Evolutionary conservation across 768 basidiomycete species (phyloP).

Genomic region (Xerocomellus intermedius): DNA sequence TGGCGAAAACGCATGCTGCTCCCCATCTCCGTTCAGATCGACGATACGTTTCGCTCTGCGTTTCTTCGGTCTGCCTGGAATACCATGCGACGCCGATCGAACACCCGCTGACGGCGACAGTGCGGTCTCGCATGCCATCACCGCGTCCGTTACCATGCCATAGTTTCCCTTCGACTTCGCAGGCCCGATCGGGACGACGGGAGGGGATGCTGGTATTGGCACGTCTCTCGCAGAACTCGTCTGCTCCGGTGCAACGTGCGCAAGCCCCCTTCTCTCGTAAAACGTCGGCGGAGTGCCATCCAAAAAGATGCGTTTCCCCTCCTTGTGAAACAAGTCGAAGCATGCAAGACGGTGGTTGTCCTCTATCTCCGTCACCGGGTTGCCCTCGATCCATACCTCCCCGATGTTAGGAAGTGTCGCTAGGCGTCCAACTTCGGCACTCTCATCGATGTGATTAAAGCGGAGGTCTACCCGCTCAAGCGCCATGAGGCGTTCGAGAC

Average conservation of each 20-base stretch:
- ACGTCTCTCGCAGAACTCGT: constrained; percentile 48
- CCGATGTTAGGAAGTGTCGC: constrained; percentile 74
- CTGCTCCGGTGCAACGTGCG: constrained; percentile 48
- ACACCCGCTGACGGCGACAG: constrained; percentile 38
- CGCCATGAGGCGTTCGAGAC: constrained; percentile 83
- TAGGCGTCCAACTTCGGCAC: constrained; percentile 80
- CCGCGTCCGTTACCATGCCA: constrained; percentile 23
- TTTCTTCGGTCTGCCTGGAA: constrained; percentile 44
- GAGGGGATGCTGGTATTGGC: constrained; percentile 55
- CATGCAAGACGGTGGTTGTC: constrained; percentile 73
- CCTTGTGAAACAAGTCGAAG: constrained; percentile 82
- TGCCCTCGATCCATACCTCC: constrained; percentile 83
- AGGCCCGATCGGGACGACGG: constrained; percentile 55
- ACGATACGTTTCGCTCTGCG: constrained; percentile 78
- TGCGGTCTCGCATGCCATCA: constrained; percentile 19
- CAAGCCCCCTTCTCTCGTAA: constrained; percentile 65
- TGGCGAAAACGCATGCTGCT: constrained; percentile 34
- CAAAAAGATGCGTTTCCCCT: constrained; percentile 73
- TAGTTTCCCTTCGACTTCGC: constrained; percentile 16
- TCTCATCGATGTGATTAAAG: constrained; percentile 75
- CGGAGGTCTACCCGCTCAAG: constrained; percentile 86
- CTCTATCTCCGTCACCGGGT: constrained; percentile 71
- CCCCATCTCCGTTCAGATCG: constrained; percentile 58
- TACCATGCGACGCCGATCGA: constrained; percentile 45
- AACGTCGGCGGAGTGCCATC: constrained; percentile 72